Evolutionary conservation across 805 yeast genomes (phyloP).

Genomic region (Starmerella tilneyi): DNA sequence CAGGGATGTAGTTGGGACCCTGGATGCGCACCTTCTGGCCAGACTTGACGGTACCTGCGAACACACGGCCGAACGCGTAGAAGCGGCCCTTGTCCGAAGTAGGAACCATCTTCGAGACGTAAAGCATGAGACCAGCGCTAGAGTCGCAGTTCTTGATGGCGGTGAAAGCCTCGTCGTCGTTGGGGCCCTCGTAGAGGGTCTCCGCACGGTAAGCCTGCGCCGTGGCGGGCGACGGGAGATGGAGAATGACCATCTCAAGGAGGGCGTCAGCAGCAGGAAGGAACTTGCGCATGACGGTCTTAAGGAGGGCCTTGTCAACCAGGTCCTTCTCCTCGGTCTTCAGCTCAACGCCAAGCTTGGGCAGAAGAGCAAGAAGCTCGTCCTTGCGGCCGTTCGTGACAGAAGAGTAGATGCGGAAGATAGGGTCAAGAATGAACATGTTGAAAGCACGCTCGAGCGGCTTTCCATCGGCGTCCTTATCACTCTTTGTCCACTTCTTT

Average conservation of each 20-base stretch:
- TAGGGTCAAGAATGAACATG: slow-evolving; percentile 98
- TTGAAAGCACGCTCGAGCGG: slow-evolving; percentile 97
- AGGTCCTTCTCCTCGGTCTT: slow-evolving; percentile 96
- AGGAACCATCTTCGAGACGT: slow-evolving; percentile 99
- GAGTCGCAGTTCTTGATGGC: slow-evolving; percentile 99
- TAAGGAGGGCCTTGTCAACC: slow-evolving; percentile 96
- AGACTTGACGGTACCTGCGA: slow-evolving; percentile 97
- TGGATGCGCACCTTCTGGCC: slow-evolving; percentile 99
- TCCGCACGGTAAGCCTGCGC: slow-evolving; percentile 99
- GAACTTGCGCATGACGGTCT: slow-evolving; percentile 99
- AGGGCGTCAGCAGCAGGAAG: slow-evolving; percentile 99
- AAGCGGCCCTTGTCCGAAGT: slow-evolving; percentile 99
- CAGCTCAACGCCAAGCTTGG: slow-evolving; percentile 85
- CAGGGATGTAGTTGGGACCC: slow-evolving; percentile 99
- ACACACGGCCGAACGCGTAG: slow-evolving; percentile 99
- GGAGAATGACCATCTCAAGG: slow-evolving; percentile 95
- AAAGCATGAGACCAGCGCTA: slow-evolving; percentile 93
- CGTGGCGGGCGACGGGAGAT: slow-evolving; percentile 98
- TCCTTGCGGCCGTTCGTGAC: slow-evolving; percentile 99
- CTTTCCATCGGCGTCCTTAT: slow-evolving; percentile 91
- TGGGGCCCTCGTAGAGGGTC: slow-evolving; percentile 97
- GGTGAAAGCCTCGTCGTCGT: slow-evolving; percentile 70
- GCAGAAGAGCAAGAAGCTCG: slow-evolving; percentile 82
- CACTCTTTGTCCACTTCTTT: slow-evolving; percentile 97
- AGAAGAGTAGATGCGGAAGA: slow-evolving; percentile 91